Percentiles rank a stretch among this genome's conserved stretches.
phyloP scores from a whole-genome alignment of 2,329 filamentous ascomycete genomes.

The Helminthosporium solani region DNA sequence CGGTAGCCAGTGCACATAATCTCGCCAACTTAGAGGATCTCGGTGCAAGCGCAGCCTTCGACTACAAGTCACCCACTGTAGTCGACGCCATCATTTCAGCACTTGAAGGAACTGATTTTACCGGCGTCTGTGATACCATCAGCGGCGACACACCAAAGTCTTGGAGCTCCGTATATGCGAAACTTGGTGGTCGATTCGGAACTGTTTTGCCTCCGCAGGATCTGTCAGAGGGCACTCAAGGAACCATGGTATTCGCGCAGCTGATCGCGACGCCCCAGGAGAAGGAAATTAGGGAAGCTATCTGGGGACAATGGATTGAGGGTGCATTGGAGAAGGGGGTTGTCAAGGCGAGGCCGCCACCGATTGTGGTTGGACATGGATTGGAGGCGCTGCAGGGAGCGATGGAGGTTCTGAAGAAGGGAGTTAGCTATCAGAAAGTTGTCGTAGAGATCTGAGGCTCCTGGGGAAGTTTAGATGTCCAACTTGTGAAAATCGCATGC shows the following conservation, averaged over 20 bases:
- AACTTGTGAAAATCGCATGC: no score
- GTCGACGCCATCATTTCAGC: constrained; percentile 44
- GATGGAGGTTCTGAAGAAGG: constrained; percentile 29
- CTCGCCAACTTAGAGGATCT: constrained; percentile 18
- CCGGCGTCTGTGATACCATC: constrained; percentile 46
- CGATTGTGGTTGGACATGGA: constrained; percentile 32
- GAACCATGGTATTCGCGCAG: constrained; percentile 22
- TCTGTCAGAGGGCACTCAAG: constrained; percentile 30
- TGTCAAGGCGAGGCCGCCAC: constrained; percentile 33
- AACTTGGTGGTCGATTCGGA: constrained; percentile 32
- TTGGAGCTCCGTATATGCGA: constrained; percentile 31
- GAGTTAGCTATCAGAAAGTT: constrained; percentile 38
- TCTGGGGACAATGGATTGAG: constrained; percentile 35
- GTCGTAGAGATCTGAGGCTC: constrained; percentile 24
- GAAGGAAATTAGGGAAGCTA: constrained; percentile 31
- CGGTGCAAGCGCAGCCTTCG: constrained; percentile 28
- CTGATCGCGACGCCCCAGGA: constrained; percentile 20
- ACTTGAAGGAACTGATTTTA: constrained; percentile 45
- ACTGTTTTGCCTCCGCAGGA: constrained; percentile 24
- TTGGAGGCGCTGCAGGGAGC: constrained; percentile 31
- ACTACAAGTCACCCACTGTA: constrained; percentile 33
- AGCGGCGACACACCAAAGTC: constrained; percentile 22
- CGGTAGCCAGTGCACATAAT: constrained; percentile 36
- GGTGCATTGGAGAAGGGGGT: constrained; percentile 33
- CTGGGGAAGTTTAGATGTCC: neutral